Evolutionary conservation across 148 eudicot genomes (phyloP).

Genomic region (Drosera capensis): DNA sequence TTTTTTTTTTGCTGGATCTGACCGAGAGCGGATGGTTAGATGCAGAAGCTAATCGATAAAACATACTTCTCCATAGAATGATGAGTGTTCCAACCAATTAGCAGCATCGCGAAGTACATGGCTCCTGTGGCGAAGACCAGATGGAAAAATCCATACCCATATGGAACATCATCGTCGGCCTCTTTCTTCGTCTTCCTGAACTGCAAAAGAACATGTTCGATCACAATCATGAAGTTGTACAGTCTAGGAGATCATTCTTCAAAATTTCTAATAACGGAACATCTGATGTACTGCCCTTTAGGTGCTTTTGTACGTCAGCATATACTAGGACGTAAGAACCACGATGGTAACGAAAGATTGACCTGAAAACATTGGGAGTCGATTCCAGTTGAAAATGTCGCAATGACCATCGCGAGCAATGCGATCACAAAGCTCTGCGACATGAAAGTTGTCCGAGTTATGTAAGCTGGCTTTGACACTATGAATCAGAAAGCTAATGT

Average conservation of each 20-base stretch:
- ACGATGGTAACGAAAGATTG: neutral
- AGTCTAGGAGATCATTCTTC: too few relatives aligned
- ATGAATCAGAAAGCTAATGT: too few relatives aligned
- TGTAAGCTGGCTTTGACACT: too few relatives aligned
- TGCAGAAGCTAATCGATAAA: neutral
- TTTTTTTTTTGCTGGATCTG: neutral
- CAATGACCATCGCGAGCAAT: conserved; percentile 62
- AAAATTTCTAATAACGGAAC: too few relatives aligned
- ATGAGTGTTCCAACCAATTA: conserved; percentile 73
- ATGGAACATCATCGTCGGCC: conserved; percentile 59
- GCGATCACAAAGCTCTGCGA: conserved; percentile 74
- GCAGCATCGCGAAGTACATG: conserved; percentile 82
- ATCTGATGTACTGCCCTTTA: too few relatives aligned
- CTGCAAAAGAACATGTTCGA: conserved; percentile 22
- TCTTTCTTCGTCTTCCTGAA: conserved; percentile 34
- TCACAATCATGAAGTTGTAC: neutral
- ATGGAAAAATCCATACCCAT: conserved; percentile 82
- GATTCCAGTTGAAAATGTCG: conserved; percentile 82
- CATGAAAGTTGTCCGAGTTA: too few relatives aligned
- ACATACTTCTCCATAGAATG: conserved; percentile 58
- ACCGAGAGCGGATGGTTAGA: neutral
- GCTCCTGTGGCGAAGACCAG: conserved; percentile 81
- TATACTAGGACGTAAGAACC: too few relatives aligned
- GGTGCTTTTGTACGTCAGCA: too few relatives aligned
- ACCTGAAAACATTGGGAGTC: conserved; percentile 93